Base-by-base conservation (phyloP, 2,329 filamentous ascomycete genomes). In the Trichoderma asperellum region DNA sequence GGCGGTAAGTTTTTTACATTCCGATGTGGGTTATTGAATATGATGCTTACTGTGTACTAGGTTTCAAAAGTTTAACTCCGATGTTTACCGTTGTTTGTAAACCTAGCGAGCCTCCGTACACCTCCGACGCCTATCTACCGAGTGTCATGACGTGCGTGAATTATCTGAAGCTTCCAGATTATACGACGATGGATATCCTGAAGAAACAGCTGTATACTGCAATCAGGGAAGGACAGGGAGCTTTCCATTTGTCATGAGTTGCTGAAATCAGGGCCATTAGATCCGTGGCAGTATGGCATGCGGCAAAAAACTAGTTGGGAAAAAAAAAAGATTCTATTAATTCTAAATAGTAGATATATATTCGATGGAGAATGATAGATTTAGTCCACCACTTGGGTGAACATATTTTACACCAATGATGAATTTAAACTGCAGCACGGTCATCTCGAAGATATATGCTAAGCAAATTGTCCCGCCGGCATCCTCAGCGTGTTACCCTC, bases 111-210 rank as follows among this genome's bases (percentile, higher is more conserved):
- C 89, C 93, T 18, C 96, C 96, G 1, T 96, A 94, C 79, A 91
- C 91, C 4, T 95, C 95, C 5, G 96, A 99, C 77, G 96, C 99
- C 82, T 99, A 98, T 76, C 87, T 99, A n/a, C 96, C 96, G 14
- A 98, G 94, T 78, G 96, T 99, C 79, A 99, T 99, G 96, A 99
- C 96, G 12, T 99, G 96, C 79, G 96, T 97, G 81, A 99, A 99
- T 81, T 99, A 99, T 79, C 88, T 99, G 76, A 99, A 99, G 82
- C 87, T 99, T 77, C 96, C 96, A 24, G 93, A 99, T 80, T 99
- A 99, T 81, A 95, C 90, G 73, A 89, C 84, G 74, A 83, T 97
- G 71, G 88, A 92, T 1, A 86, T 91, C 63, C 89, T 99, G 81
- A 90, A 87, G 76, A 87, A 91, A 78, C 92, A 93, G 79, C 85